Conservation (phyloP, 371 early-diverging fungal species). For the Mucor piriformis region DNA sequence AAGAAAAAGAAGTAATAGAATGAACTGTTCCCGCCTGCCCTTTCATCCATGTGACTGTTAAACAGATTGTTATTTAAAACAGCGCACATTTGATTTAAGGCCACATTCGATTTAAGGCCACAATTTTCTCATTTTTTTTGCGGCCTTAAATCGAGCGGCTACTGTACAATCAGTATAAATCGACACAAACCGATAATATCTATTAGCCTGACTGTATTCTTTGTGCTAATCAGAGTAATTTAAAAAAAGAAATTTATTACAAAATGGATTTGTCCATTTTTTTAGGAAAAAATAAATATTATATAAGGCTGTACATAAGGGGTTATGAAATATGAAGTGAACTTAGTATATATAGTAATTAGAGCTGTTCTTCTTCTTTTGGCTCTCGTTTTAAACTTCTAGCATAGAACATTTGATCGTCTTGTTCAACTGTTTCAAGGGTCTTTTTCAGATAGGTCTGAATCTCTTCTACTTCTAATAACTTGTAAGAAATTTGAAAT, state of each 20-base stretch:
- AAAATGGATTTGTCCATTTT: neutral
- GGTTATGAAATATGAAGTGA: neutral
- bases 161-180: no score
- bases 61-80: no score
- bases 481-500: conserved; percentile 76
- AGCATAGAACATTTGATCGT: conserved; percentile 46
- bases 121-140: no score
- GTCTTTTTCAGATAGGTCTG: conserved; percentile 37
- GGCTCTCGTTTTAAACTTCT: conserved; percentile 47
- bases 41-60: no score
- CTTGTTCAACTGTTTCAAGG: conserved; percentile 41
- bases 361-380: conserved; percentile 35
- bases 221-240: neutral
- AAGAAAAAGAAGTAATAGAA: no score
- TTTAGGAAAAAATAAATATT: neutral
- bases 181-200: no score
- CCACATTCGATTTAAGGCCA: no score
- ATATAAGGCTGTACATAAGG: conserved; percentile 1
- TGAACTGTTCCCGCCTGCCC: no score
- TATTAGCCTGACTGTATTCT: no score
- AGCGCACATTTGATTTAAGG: no score
- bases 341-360: neutral
- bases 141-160: no score
- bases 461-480: conserved; percentile 62
- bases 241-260: neutral